Conservation (phyloP, 768 basidiomycete genomes). For the Podaxis sp. region DNA sequence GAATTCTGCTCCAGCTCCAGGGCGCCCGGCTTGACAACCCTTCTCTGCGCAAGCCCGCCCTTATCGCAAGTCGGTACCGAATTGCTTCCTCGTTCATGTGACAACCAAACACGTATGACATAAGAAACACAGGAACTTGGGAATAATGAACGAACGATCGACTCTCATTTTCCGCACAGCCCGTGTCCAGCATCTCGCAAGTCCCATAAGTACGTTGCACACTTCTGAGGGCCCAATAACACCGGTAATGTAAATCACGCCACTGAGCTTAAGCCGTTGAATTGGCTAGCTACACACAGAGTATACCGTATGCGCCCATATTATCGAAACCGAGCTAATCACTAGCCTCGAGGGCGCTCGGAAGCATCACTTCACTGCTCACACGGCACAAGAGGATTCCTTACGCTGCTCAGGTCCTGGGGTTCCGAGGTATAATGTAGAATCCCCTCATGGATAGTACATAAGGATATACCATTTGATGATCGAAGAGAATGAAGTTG, state of each 20-base stretch:
- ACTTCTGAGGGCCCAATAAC: too few relatives aligned
- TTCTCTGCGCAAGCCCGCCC: conserved; percentile 22
- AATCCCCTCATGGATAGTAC: neutral
- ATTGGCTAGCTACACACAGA: too few relatives aligned
- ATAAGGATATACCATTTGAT: neutral
- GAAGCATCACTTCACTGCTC: neutral
- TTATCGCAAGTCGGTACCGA: conserved; percentile 27
- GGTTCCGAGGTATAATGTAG: neutral
- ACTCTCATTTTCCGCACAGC: too few relatives aligned
- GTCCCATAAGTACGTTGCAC: too few relatives aligned
- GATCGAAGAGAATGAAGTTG: neutral
- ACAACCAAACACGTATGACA: neutral
- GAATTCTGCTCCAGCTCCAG: neutral
- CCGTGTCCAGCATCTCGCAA: too few relatives aligned
- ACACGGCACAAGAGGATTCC: too few relatives aligned
- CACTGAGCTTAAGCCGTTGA: too few relatives aligned
- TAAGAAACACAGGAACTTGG: too few relatives aligned
- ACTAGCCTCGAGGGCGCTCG: neutral
- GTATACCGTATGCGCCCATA: too few relatives aligned
- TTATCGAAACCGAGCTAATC: neutral
- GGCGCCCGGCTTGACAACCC: conserved; percentile 18
- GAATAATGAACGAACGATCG: too few relatives aligned
- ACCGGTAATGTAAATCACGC: too few relatives aligned
- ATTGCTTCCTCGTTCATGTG: neutral
- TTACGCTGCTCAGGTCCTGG: neutral